Base-by-base conservation (phyloP, 192 early-diverging fungal species). In the Coemansia sp. region DNA sequence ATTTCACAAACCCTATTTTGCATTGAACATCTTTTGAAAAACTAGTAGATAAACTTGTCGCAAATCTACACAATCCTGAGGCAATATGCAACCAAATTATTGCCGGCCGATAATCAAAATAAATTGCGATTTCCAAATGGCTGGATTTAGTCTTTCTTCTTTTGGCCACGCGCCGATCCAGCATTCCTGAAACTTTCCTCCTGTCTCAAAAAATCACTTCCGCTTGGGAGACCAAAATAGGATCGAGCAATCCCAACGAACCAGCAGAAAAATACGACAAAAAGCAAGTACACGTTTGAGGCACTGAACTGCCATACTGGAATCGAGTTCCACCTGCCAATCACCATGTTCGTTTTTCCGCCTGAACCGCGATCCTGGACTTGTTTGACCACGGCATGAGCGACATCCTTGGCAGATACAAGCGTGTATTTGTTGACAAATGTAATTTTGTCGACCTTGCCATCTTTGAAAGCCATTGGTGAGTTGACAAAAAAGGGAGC, bases 401-500 rank as follows among this genome's bases (percentile, higher is more conserved):
- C 66, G 4, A 72, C 69, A 46, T 66, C 62, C 2, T 55, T 39
- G 18, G 53, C 50, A 0, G 59, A 49, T 8, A 73, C 30, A 22
- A 63, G 54, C 62, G 37, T 21, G 13, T 40, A 14, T 0, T 17
- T 33, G 19, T 55, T 57, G 34, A 64, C 13, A 33, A 33, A 8
- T 8, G 47, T 4, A 15, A 43, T 27, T 9, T 44, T 44, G 15
- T 43, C 19, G 14, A 57, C 24, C 5, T 17, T 25, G 10, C 41
- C 24, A 4, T 9, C 22, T 14, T 52, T 42, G 40, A 22, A 22
- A 9, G 55, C 47, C 64, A 66, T 55, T 9, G 63, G 70, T 4
- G 59, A 58, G 60, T 73, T 55, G 34, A 73, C 52, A 53, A 62
- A 73, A 27, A 50, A 65, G 3, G 71, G 65, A 12, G 64, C 65